Percentiles rank a stretch among this genome's conserved stretches.
Evolutionary conservation across 2,329 filamentous ascomycete genomes (phyloP).

Genomic region (Macrophomina phaseolina): DNA sequence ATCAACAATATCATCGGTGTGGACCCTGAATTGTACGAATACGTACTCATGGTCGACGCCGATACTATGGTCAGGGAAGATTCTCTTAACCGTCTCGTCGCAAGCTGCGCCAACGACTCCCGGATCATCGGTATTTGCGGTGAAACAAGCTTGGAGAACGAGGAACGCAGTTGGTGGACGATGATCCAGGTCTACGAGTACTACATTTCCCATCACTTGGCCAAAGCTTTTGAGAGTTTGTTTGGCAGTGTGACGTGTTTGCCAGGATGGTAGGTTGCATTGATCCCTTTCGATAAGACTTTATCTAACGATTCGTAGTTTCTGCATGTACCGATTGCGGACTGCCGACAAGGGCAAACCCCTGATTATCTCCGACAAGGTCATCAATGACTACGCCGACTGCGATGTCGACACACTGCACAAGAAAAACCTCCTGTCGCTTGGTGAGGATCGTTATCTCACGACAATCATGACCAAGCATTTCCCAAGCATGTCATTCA

Average conservation of each 20-base stretch:
- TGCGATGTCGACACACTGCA: constrained; percentile 93
- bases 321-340: constrained; percentile 96
- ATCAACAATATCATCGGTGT: constrained; percentile 99
- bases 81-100: constrained; percentile 88
- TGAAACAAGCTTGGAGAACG: constrained; percentile 94
- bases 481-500: constrained; percentile 94
- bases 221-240: constrained; percentile 96
- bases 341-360: constrained; percentile 94
- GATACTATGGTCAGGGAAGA: constrained; percentile 95
- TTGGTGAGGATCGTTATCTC: constrained; percentile 95
- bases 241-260: constrained; percentile 99
- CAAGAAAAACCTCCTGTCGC: constrained; percentile 88
- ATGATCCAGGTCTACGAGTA: constrained; percentile 99
- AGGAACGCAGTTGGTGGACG: constrained; percentile 95
- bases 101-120: constrained; percentile 88
- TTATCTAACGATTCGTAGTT: constrained; percentile 62
- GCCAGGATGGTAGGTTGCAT: constrained; percentile 85
- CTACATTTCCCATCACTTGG: constrained; percentile 95
- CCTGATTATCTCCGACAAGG: constrained; percentile 85
- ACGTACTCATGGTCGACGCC: constrained; percentile 95
- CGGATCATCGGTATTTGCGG: constrained; percentile 98
- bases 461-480: constrained; percentile 98
- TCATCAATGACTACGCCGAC: constrained; percentile 88
- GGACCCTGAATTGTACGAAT: constrained; percentile 96
- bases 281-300: background rate